A percentile compares a stretch with the other conserved stretches of the same genome.
Conservation (phyloP, 2,329 filamentous ascomycete genomes). For the Alternaria arbusti region DNA sequence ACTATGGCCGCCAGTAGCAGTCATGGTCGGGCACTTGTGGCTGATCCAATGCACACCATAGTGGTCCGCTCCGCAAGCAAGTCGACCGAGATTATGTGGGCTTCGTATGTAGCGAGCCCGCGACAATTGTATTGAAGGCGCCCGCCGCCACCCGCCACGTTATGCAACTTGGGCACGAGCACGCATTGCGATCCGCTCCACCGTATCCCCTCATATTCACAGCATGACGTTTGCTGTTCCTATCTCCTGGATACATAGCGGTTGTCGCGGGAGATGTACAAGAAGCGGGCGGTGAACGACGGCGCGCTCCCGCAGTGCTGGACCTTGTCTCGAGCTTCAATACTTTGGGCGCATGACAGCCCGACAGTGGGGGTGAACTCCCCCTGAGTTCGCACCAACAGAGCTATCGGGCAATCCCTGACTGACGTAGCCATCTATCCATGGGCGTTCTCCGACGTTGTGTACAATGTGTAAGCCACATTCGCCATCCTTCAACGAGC, state of each 20-base stretch:
- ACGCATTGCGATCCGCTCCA: neutral
- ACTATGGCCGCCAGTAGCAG: conserved; percentile 7
- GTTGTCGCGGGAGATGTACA: conserved; percentile 27
- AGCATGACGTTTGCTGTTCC: conserved; percentile 11
- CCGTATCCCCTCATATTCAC: conserved; percentile 11
- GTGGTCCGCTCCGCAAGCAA: conserved; percentile 19
- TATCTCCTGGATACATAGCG: conserved; percentile 7
- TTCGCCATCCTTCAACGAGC: neutral
- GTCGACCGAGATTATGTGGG: conserved; percentile 38
- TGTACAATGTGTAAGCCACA: neutral
- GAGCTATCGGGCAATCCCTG: neutral
- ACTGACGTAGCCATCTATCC: neutral
- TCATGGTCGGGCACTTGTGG: conserved; percentile 18
- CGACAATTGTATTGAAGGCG: neutral
- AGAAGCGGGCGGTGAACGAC: conserved; percentile 25
- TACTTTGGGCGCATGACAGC: conserved; percentile 27
- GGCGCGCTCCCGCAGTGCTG: conserved; percentile 39
- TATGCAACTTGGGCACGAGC: neutral
- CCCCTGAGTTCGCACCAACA: neutral
- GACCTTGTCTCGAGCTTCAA: conserved; percentile 19
- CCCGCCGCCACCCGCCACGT: conserved; percentile 1
- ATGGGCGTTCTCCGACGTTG: neutral
- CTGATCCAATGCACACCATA: conserved; percentile 22
- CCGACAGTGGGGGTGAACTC: conserved; percentile 20
- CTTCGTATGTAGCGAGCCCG: conserved; percentile 8